Percentiles rank a stretch among this genome's conserved stretches.
phyloP scores from a whole-genome alignment of 768 basidiomycete genomes.

The Podaxis sp. region DNA sequence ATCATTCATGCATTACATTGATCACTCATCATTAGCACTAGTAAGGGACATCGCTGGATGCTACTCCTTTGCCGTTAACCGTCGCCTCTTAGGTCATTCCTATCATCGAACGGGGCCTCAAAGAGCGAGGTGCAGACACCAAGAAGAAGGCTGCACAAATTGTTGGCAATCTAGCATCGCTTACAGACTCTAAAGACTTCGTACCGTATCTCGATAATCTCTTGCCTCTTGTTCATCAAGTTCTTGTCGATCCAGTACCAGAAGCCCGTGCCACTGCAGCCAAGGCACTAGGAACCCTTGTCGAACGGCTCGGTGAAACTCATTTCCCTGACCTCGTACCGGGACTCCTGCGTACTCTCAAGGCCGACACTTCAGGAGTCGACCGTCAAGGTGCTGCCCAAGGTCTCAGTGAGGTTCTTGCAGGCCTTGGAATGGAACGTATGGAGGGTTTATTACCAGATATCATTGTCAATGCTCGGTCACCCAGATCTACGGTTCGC shows the following conservation, averaged over 20 bases:
- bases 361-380: constrained; percentile 91
- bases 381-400: constrained; percentile 98
- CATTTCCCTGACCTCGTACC: constrained; percentile 97
- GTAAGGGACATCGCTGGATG: constrained; percentile 40
- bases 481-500: constrained; percentile 85
- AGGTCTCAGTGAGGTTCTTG: constrained; percentile 92
- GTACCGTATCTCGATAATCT: constrained; percentile 90
- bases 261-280: constrained; percentile 97
- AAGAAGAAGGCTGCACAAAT: constrained; percentile 97
- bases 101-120: constrained; percentile 89
- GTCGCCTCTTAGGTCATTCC: constrained; percentile 71
- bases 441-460: constrained; percentile 93
- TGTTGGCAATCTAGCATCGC: constrained; percentile 92
- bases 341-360: constrained; percentile 82
- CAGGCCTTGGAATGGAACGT: constrained; percentile 96
- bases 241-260: constrained; percentile 95
- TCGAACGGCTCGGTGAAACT: constrained; percentile 90
- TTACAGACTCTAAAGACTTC: constrained; percentile 90
- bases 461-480: constrained; percentile 89
- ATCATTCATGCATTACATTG: constrained; percentile 97
- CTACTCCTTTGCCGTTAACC: neutral
- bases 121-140: constrained; percentile 89
- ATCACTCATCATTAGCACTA: constrained; percentile 92
- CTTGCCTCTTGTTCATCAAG: constrained; percentile 87
- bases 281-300: constrained; percentile 93